Evolutionary conservation across 495 filamentous ascomycete genomes (phyloP), one percentile per base, ranked within the genome.

Genomic region (Geopyxis carbonaria): DNA sequence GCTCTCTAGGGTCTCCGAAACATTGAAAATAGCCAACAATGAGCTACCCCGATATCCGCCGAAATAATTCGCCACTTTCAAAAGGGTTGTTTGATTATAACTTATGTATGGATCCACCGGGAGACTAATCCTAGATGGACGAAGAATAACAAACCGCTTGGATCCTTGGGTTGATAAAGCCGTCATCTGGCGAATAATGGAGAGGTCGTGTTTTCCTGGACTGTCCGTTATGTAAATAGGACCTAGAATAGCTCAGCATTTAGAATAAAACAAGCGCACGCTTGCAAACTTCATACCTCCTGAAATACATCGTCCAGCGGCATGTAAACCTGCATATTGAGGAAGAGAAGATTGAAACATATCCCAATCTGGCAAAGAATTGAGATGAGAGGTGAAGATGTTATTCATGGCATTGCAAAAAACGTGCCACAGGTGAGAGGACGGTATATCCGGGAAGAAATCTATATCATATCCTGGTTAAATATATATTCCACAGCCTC

Each of bases 141-240:
- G 51, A 1, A 56, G 38, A 13, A 46, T 40, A 6, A 50, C 31
- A 5, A 31, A 11, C 0, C 34, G 33, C 3, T 43, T 48, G 11
- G 42, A 22, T 2, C 45, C 51, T 31, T 43, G 36, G 23, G 46
- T 39, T 24, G 45, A 45, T 8, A 41, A 5, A 22, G 51, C 49
- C 5, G 45, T 34, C 66, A 97, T 86, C 51, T 89, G 74, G 18
- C 64, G 56, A 28, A 97, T 75, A 2, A 95, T 51, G 10, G 65
- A 51, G 2, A 84, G 35, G 47, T 91, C 65, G 56, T 95, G 85
- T 34, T 78, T 60, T 4, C 80, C 83, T 0, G 86, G 87, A 8
- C 71, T 68, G 50, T 97, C 89, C 2, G 89, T 95, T 50, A 97
- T 80, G 44, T 86, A 93, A 27, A 97, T 74, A 0, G 87, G 89